These are phyloP conservation scores for Chaetoscypha palmicola DNA, from an alignment of 2,329 filamentous ascomycete genomes.

Conservation along the genomic window DNA sequence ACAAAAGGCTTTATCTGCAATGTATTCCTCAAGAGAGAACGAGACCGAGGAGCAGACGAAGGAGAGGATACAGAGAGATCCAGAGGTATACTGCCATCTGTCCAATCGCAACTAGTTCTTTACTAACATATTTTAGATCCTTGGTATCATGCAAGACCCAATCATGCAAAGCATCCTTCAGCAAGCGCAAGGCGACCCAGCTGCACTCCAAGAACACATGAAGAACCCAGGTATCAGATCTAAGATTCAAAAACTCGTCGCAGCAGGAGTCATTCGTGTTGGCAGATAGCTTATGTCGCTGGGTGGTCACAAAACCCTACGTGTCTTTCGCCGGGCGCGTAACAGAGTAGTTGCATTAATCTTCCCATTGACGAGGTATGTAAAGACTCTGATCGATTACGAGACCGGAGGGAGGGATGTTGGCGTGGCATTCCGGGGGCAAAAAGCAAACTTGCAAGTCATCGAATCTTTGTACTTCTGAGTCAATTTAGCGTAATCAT, in stretches of 20 bases:
- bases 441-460: neutral
- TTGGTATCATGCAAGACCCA: constrained; percentile 86
- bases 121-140: constrained; percentile 48
- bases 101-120: neutral
- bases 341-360: neutral
- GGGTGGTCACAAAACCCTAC: neutral
- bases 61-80: constrained; percentile 82
- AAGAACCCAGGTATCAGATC: constrained; percentile 76
- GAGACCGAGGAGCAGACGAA: constrained; percentile 95
- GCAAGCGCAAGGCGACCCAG: constrained; percentile 89
- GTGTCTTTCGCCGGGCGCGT: neutral
- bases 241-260: constrained; percentile 82
- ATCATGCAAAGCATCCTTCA: constrained; percentile 97
- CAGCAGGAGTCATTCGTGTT: constrained; percentile 83
- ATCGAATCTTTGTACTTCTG: constrained; percentile 16
- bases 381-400: too few relatives aligned
- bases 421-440: neutral
- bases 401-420: too few relatives aligned
- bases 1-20: constrained; percentile 83
- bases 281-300: constrained; percentile 36
- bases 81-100: constrained; percentile 59
- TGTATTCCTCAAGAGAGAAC: constrained; percentile 85
- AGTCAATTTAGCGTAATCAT: constrained; percentile 20
- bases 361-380: neutral
- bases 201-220: constrained; percentile 94